Evolutionary conservation across 1,284 basidiomycete species (phyloP).

Genomic region (Pseudozyma tsukubaensis): DNA sequence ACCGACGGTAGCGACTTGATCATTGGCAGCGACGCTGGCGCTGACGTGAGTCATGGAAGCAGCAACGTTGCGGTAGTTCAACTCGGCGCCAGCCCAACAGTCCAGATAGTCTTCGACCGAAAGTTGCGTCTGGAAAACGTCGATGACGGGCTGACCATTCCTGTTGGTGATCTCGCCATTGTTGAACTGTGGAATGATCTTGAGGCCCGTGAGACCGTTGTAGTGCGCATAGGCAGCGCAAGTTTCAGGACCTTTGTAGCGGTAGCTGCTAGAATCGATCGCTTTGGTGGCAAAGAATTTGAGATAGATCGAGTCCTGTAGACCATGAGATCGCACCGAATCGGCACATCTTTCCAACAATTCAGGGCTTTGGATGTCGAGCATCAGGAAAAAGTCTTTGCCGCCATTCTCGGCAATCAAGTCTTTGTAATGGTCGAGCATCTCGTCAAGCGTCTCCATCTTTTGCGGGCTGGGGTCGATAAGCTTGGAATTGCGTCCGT

Average conservation of each 20-base stretch:
- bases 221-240: slow-evolving; percentile 13
- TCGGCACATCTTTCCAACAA: slow-evolving; percentile 1
- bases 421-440: slow-evolving; percentile 5
- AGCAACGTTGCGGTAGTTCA: not conserved
- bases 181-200: slow-evolving; percentile 18
- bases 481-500: slow-evolving; percentile 9
- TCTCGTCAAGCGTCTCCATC: slow-evolving; percentile 19
- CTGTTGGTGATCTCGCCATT: slow-evolving; percentile 11
- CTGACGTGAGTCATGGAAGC: slow-evolving; percentile 7
- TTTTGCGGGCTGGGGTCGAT: slow-evolving; percentile 2
- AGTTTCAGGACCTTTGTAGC: slow-evolving; percentile 3
- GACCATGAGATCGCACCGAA: not conserved
- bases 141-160: slow-evolving; percentile 6
- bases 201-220: slow-evolving; percentile 11
- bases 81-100: slow-evolving; percentile 6
- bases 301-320: slow-evolving; percentile 11
- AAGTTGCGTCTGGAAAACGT: slow-evolving; percentile 14
- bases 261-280: slow-evolving; percentile 8
- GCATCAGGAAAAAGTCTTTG: slow-evolving; percentile 1
- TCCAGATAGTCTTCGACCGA: slow-evolving; percentile 11
- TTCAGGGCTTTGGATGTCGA: not conserved
- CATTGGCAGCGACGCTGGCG: slow-evolving; percentile 1
- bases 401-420: slow-evolving; percentile 8
- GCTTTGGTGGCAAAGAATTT: slow-evolving; percentile 16
- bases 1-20: too few relatives aligned